Conservation (phyloP, 1,284 basidiomycete species). For the Cystobasidium pallidum region DNA sequence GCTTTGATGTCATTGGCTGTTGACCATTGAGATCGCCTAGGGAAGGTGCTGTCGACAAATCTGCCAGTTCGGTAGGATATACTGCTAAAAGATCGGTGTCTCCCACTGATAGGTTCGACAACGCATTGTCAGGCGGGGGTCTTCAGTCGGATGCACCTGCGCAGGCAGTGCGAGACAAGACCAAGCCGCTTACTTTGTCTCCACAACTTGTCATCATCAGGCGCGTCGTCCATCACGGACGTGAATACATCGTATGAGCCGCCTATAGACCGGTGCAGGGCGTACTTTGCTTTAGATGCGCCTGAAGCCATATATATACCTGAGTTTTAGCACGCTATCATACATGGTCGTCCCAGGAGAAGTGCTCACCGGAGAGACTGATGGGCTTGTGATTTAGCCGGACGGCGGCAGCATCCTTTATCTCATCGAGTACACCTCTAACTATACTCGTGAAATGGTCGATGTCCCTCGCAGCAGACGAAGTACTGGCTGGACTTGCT, state of each 20-base stretch:
- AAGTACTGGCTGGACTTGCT: not conserved
- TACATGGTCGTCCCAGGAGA: too few relatives aligned
- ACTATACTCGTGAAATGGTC: conserved; percentile 10
- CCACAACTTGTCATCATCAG: conserved; percentile 40
- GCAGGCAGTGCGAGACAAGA: too few relatives aligned
- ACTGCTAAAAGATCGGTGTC: conserved; percentile 50
- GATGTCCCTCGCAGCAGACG: conserved; percentile 1
- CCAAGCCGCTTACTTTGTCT: not conserved
- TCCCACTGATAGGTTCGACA: too few relatives aligned
- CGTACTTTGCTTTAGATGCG: conserved; percentile 46
- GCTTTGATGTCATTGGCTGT: not conserved
- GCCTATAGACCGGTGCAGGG: conserved; percentile 47
- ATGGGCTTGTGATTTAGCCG: conserved; percentile 11
- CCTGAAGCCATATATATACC: not conserved
- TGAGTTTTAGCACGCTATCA: too few relatives aligned
- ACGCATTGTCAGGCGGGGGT: too few relatives aligned
- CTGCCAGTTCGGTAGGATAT: conserved; percentile 14
- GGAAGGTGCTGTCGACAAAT: not conserved
- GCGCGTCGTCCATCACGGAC: conserved; percentile 42
- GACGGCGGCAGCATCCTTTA: conserved; percentile 30
- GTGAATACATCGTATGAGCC: conserved; percentile 49
- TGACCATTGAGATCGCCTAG: conserved; percentile 3
- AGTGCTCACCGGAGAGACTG: conserved; percentile 3
- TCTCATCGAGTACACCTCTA: conserved; percentile 11
- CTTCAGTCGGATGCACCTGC: too few relatives aligned